Conservation (phyloP, 495 filamentous ascomycete species). For the Cudoniella acicularis region DNA sequence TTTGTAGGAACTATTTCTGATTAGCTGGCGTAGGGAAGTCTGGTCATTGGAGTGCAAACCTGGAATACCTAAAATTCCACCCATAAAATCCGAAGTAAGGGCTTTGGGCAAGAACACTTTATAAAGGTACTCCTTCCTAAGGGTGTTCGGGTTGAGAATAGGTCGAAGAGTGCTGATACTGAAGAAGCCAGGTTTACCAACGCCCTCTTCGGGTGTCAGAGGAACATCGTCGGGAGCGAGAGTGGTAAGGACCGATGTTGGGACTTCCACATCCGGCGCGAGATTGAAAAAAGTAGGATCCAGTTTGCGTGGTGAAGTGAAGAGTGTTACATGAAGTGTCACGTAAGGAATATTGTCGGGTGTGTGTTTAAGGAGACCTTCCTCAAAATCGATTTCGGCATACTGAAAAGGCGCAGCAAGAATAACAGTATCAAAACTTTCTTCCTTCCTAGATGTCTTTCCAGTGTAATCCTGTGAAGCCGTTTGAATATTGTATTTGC, state of each 20-base stretch:
- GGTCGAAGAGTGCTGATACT: constrained; percentile 74
- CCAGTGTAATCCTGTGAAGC: constrained; percentile 2
- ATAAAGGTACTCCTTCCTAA: constrained; percentile 73
- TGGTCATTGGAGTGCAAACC: constrained; percentile 8
- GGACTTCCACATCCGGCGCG: constrained; percentile 44
- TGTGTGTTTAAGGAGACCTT: constrained; percentile 42
- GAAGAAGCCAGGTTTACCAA: constrained; percentile 74
- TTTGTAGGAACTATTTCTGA: constrained; percentile 20
- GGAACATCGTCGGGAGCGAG: constrained; percentile 52
- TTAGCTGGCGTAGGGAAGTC: constrained; percentile 24
- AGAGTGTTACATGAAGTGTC: constrained; percentile 80
- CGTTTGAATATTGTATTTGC: constrained; percentile 49
- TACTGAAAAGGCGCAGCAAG: constrained; percentile 76
- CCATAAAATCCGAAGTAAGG: constrained; percentile 61
- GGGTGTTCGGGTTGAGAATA: constrained; percentile 52
- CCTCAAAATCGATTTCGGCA: constrained; percentile 52
- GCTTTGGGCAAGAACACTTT: constrained; percentile 87
- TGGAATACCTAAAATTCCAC: constrained; percentile 21
- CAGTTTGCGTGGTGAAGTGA: constrained; percentile 69
- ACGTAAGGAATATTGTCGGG: constrained; percentile 80
- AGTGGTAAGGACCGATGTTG: constrained; percentile 78
- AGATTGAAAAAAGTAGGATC: constrained; percentile 70
- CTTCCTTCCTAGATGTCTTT: constrained; percentile 27
- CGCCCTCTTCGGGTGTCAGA: constrained; percentile 47
- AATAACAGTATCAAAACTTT: constrained; percentile 72